A percentile compares a stretch with the other conserved stretches of the same genome.
Evolutionary conservation across 2,329 filamentous ascomycete genomes (phyloP).

Genomic region (Botrytis paeoniae): DNA sequence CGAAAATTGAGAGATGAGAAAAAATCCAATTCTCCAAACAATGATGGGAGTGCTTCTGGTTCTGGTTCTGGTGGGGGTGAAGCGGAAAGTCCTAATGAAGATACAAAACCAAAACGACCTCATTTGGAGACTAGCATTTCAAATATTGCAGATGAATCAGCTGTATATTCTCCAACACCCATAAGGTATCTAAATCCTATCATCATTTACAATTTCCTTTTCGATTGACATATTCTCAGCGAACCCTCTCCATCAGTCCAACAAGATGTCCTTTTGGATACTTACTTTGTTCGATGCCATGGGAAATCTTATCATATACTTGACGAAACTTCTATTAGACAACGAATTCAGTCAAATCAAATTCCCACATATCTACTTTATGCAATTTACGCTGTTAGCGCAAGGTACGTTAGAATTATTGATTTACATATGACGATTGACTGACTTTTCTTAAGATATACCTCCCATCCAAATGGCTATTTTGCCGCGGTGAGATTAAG

Average conservation of each 20-base stretch:
- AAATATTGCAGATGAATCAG: constrained; percentile 41
- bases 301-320: constrained; percentile 80
- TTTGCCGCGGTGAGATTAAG: constrained; percentile 65
- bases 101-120: constrained; percentile 40
- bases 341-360: constrained; percentile 65
- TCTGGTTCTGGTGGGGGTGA: constrained; percentile 24
- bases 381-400: constrained; percentile 59
- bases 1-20: constrained; percentile 72
- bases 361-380: constrained; percentile 46
- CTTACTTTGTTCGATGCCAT: constrained; percentile 76
- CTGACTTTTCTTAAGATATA: constrained; percentile 54
- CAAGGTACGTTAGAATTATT: constrained; percentile 49
- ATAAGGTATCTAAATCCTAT: constrained; percentile 38
- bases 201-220: not conserved
- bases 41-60: constrained; percentile 25
- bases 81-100: constrained; percentile 30
- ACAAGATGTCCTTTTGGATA: constrained; percentile 66
- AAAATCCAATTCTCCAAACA: constrained; percentile 38
- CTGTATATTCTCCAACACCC: constrained; percentile 45
- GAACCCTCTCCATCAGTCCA: constrained; percentile 49
- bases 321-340: constrained; percentile 71
- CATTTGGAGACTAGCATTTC: constrained; percentile 39
- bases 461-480: constrained; percentile 63
- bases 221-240: constrained; percentile 35
- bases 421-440: not conserved